Percentiles rank a stretch among this genome's conserved stretches.
phyloP scores from a whole-genome alignment of 164 flowering plant species.

The Liriodendron chinense region DNA sequence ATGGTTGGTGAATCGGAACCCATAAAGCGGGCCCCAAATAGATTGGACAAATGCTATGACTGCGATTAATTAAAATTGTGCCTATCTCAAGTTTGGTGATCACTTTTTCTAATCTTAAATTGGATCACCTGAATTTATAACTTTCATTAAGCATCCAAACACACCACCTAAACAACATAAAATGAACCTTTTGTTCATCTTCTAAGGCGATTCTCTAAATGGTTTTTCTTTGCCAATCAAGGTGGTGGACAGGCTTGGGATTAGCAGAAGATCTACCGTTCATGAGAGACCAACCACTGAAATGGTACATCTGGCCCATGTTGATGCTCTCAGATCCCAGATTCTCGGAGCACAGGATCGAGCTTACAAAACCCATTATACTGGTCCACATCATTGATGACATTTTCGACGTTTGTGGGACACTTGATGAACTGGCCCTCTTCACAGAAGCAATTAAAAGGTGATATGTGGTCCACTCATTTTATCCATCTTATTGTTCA shows the following conservation, averaged over 20 bases:
- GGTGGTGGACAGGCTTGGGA: slow-evolving; percentile 67
- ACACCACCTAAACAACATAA: neutral
- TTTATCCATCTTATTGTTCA: neutral
- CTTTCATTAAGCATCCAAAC: too few species aligned
- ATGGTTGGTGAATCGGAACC: too few species aligned
- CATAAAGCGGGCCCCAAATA: too few species aligned
- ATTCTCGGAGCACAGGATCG: slow-evolving; percentile 36
- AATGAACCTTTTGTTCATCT: neutral
- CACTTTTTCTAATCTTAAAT: too few species aligned
- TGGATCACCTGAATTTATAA: too few species aligned
- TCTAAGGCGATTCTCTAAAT: neutral
- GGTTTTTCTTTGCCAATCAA: slow-evolving; percentile 4
- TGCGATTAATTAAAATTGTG: too few species aligned
- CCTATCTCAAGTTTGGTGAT: too few species aligned
- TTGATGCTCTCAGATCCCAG: slow-evolving; percentile 31
- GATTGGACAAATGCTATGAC: too few species aligned
- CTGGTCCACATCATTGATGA: slow-evolving; percentile 50
- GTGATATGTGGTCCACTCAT: slow-evolving; percentile 21
- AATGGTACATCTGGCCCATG: too few species aligned
- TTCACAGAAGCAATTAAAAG: slow-evolving; percentile 48
- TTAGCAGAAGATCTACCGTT: too few species aligned
- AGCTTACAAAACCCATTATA: slow-evolving; percentile 45
- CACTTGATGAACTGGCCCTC: slow-evolving; percentile 40
- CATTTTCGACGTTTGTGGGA: slow-evolving; percentile 54
- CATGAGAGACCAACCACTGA: too few species aligned